Conservation (phyloP, 257 asterid species). For the Henckelia pumila region DNA sequence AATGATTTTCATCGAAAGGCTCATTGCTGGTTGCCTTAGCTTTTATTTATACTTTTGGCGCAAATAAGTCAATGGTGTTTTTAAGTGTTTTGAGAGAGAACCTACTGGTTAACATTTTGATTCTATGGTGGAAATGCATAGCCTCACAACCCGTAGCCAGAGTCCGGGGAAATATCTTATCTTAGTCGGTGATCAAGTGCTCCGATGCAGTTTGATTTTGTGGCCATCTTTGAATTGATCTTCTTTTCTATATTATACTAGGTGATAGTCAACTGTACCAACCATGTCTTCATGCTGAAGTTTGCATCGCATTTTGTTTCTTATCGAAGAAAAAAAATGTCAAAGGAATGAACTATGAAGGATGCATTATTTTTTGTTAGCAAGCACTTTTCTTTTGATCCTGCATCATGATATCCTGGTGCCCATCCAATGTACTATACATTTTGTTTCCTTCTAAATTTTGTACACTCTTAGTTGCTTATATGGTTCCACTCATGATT, state of each 20-base stretch:
- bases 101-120: conserved; percentile 10
- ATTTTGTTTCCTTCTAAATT: not conserved
- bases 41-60: conserved; percentile 6
- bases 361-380: not conserved
- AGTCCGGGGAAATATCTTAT: too few relatives aligned
- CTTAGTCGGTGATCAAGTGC: too few relatives aligned
- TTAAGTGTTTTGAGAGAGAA: not conserved
- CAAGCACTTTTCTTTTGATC: not conserved
- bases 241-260: not conserved
- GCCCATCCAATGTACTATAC: not conserved
- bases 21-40: not conserved
- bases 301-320: not conserved
- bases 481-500: not conserved
- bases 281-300: not conserved
- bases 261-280: not conserved
- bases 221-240: not conserved
- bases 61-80: conserved; percentile 8
- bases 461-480: not conserved
- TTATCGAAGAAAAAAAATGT: not conserved
- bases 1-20: conserved; percentile 7
- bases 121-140: conserved; percentile 1
- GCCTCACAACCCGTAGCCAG: too few relatives aligned
- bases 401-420: not conserved
- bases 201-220: too few relatives aligned
- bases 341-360: too few relatives aligned